Evolutionary conservation across 768 basidiomycete species (phyloP).

Genomic region (Rhodosporidiobolus sp.): DNA sequence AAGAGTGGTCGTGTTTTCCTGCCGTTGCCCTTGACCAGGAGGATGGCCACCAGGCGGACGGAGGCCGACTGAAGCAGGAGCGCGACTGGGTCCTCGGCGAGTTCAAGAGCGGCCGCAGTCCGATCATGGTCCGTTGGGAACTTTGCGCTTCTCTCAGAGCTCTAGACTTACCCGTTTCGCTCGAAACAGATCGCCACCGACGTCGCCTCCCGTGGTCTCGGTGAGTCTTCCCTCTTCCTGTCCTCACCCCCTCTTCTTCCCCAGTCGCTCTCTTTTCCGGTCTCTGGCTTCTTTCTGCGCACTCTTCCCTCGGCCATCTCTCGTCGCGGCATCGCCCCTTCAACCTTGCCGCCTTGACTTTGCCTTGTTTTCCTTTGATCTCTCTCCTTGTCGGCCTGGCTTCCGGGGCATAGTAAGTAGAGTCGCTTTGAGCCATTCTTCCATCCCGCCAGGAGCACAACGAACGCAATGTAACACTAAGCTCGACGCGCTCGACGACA

Average conservation of each 20-base stretch:
- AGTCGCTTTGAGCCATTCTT: too few species aligned
- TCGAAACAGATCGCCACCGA: conserved; percentile 99
- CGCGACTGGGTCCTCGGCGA: conserved; percentile 72
- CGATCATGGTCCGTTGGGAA: conserved; percentile 62
- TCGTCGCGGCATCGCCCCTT: too few species aligned
- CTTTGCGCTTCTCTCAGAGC: background rate
- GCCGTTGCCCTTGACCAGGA: too few species aligned
- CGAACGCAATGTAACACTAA: too few species aligned
- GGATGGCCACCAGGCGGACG: too few species aligned
- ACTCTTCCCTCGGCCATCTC: background rate
- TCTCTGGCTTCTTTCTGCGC: conserved; percentile 7
- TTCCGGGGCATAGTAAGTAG: too few species aligned
- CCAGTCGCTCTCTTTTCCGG: conserved; percentile 50
- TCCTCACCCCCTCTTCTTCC: conserved; percentile 6
- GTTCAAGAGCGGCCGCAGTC: conserved; percentile 96
- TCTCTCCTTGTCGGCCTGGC: too few species aligned
- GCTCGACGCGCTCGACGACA: too few species aligned
- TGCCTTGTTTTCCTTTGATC: too few species aligned
- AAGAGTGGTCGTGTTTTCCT: too few species aligned
- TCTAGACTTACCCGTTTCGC: conserved; percentile 2
- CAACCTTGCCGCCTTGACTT: too few species aligned
- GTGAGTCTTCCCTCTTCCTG: conserved; percentile 64
- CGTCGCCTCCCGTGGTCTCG: conserved; percentile 98
- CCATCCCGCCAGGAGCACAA: too few species aligned
- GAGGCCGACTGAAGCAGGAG: conserved; percentile 98